phyloP scores from a whole-genome alignment of 768 basidiomycete species.

The Bullera alba region DNA sequence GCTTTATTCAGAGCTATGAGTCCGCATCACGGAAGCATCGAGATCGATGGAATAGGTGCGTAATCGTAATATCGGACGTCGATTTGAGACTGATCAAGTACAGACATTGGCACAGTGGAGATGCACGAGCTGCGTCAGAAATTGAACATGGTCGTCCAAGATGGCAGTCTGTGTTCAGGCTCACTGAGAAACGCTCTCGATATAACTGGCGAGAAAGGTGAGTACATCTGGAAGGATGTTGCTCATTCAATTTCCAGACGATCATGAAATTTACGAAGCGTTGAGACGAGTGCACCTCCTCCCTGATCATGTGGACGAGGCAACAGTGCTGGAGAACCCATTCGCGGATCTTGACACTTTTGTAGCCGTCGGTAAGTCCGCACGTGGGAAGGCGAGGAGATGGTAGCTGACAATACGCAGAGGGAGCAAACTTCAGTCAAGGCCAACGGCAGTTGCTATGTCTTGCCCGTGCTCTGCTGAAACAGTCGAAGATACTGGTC shows the following conservation, averaged over 20 bases:
- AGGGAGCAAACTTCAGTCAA: slow-evolving; percentile 39
- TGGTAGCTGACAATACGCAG: slow-evolving; percentile 6
- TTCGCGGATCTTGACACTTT: slow-evolving; percentile 40
- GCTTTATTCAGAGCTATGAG: slow-evolving; percentile 38
- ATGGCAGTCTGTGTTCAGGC: slow-evolving; percentile 40
- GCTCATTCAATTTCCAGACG: slow-evolving; percentile 15
- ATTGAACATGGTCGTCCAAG: slow-evolving; percentile 44
- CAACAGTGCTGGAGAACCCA: slow-evolving; percentile 14
- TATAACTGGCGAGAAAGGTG: slow-evolving; percentile 28
- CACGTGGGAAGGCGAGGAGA: neutral
- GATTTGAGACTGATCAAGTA: neutral
- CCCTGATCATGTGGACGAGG: slow-evolving; percentile 6
- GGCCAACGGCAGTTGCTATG: slow-evolving; percentile 45
- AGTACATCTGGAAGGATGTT: slow-evolving; percentile 3
- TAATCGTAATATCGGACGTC: neutral
- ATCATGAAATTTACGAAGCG: slow-evolving; percentile 38
- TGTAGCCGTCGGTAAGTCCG: slow-evolving; percentile 37
- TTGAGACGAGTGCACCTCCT: slow-evolving; percentile 39
- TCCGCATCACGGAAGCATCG: slow-evolving; percentile 24
- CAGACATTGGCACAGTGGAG: slow-evolving; percentile 25
- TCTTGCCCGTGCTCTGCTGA: slow-evolving; percentile 40
- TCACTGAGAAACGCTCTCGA: slow-evolving; percentile 43
- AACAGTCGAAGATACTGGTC: slow-evolving; percentile 38
- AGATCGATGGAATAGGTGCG: slow-evolving; percentile 39
- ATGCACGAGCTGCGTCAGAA: slow-evolving; percentile 34